Percentiles rank a stretch among this genome's conserved stretches.
Evolutionary conservation across 805 yeast species (phyloP).

Genomic region (Cyberlindnera xishuangbannaensis): DNA sequence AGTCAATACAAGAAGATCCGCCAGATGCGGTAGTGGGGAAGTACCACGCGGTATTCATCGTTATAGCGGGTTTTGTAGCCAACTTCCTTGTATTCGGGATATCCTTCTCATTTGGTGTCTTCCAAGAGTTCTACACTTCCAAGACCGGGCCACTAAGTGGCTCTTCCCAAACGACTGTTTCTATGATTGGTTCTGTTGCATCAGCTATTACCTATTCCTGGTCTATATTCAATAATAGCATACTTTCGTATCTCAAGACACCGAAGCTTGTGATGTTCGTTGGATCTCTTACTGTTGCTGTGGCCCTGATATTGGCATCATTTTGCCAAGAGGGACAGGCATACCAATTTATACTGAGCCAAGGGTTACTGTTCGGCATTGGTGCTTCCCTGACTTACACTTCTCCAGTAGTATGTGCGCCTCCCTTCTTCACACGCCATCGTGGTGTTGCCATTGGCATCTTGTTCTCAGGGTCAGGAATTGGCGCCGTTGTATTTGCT

Average conservation of each 20-base stretch:
- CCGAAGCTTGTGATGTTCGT: constrained; percentile 23
- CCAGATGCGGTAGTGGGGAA: no score
- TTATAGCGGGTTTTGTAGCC: constrained; percentile 19
- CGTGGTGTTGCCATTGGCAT: constrained; percentile 33
- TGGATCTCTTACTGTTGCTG: constrained; percentile 26
- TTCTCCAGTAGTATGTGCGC: constrained; percentile 32
- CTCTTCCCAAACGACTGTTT: constrained; percentile 24
- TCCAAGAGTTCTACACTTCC: constrained; percentile 29
- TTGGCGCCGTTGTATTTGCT: constrained; percentile 32
- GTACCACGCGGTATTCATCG: constrained; percentile 8
- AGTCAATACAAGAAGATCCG: neutral
- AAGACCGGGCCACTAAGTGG: constrained; percentile 28
- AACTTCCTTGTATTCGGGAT: constrained; percentile 34
- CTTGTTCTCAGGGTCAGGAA: constrained; percentile 32
- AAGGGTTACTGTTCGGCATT: constrained; percentile 30
- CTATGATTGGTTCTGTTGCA: constrained; percentile 31
- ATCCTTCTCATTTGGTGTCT: constrained; percentile 33
- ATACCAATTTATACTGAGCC: constrained; percentile 29
- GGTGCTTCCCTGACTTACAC: constrained; percentile 30
- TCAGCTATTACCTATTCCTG: constrained; percentile 28
- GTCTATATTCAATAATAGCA: constrained; percentile 25
- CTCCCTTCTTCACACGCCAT: constrained; percentile 27
- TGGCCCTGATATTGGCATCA: constrained; percentile 28
- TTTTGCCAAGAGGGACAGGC: constrained; percentile 13
- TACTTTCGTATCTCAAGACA: constrained; percentile 17